Base-by-base conservation (phyloP, 768 basidiomycete genomes). In the Phylloporus sp. region DNA sequence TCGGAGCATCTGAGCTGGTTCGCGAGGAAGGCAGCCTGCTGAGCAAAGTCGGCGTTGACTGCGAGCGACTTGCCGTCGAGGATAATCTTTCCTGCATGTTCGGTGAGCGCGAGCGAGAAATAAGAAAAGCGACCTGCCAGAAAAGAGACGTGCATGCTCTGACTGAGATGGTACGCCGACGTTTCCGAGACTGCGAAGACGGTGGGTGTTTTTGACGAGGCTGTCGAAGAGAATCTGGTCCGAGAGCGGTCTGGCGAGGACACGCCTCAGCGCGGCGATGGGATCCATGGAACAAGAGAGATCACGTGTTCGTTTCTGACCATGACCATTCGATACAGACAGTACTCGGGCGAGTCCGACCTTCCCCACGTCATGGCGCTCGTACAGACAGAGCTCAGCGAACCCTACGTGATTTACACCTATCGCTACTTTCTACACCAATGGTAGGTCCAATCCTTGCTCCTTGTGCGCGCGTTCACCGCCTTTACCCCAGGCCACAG, bases 351-450 rank as follows among this genome's bases (percentile, higher is more conserved):
- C 58, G 87, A 90, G 69, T 69, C 76, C 7, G 90, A 92, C 67
- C 75, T 92, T 35, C 81, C 82, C 6, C 80, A 82, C 54, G 85
- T 97, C 60, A 91, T 95, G 80, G 73, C 77, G 17, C 78, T 97
- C 48, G 86, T 95, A 4, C 86, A 94, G 71, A 84, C 77, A 59
- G 93, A 96, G 70, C 81, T 97, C 60, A 90, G 86, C 55, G 94
- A 97, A 68, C 95, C 95, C 34, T 98, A 92, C 69, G 90, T 95
- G 43, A 82, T 91, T 34, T 97, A 95, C 69, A 97, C 94, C 0
- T 97, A 93, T 58, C 85, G 94, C 2, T 97, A 99, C 66, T 99
- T 99, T 65, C 78, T 99, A 7, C 82, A 92, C 63, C 88, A 93
- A 57, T 99, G 96, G 96, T 96, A 46, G 58, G 90, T 71, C 23